Percentiles rank a stretch among this genome's conserved stretches.
phyloP scores from a whole-genome alignment of 305 asterid species.

The Fraxinus platypoda region DNA sequence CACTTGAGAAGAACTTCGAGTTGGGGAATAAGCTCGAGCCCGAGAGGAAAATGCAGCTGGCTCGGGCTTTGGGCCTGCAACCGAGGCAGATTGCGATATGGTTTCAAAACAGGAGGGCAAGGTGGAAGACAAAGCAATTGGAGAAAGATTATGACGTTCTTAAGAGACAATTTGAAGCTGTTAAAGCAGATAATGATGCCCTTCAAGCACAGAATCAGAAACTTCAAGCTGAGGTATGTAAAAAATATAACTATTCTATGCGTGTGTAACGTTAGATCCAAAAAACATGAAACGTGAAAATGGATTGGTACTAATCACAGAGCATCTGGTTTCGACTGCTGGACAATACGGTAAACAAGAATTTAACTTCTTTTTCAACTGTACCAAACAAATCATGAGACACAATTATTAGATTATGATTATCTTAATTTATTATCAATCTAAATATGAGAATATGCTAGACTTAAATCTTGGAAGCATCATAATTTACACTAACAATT shows the following conservation, averaged over 20 bases:
- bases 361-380: neutral
- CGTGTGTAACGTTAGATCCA: neutral
- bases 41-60: slow-evolving; percentile 67
- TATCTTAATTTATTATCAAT: neutral
- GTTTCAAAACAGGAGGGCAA: slow-evolving; percentile 71
- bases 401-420: neutral
- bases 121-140: slow-evolving; percentile 71
- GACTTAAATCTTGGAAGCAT: neutral
- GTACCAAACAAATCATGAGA: neutral
- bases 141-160: slow-evolving; percentile 63
- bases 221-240: slow-evolving; percentile 33
- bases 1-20: slow-evolving; percentile 60
- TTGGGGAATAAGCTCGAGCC: slow-evolving; percentile 69
- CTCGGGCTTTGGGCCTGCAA: slow-evolving; percentile 70
- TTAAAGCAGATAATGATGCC: neutral
- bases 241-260: neutral
- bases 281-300: neutral
- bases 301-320: neutral
- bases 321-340: neutral
- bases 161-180: slow-evolving; percentile 24
- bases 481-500: neutral
- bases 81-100: slow-evolving; percentile 71
- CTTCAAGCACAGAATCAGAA: slow-evolving; percentile 9
- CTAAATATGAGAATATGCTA: neutral
- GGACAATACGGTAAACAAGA: neutral